Evolutionary conservation across 2,329 filamentous ascomycete genomes (phyloP), one percentile per base, ranked within the genome.

Genomic region (Ophiocordyceps camponoti-saundersi): DNA sequence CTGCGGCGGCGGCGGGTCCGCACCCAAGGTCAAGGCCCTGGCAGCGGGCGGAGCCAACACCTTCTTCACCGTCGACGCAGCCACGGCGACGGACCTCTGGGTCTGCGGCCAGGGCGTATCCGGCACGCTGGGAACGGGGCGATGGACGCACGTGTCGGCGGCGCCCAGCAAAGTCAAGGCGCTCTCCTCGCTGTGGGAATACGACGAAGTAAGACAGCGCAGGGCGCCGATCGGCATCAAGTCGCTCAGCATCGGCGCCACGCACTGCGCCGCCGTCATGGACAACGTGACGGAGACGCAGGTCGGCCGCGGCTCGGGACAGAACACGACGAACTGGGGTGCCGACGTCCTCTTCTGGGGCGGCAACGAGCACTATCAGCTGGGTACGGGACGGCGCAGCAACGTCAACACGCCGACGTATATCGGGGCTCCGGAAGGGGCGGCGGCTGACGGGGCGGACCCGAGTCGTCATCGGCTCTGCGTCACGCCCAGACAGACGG

Each of bases 331-430:
- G 1, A 89, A 92, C 59, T 95, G 81, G 77, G 92, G 92, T 44
- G 79, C 83, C 5, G 92, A 96, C 60, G 80, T 89, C 29, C 62
- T 96, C 1, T 93, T 86, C 70, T 98, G 89, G 86, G 92, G 92
- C 51, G 87, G 87, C 46, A 98, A 96, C 57, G 89, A 96, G 66
- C 77, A 82, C 60, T 95, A 84, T 62, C 92, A 98, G 65, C 75
- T 98, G 23, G 92, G 92, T 13, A 95, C 84, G 1, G 89, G 92
- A 26, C 93, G 84, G 69, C 70, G 90, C 51, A 92, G 78, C 57
- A 96, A 96, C 58, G 59, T 84, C 11, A 76, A 77, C 46, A 71
- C 73, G 13, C 92, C 92, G 1, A 71, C 73, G 2, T 90, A 95
- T 59, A 87, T 95, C 46, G 77, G 79, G 30, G 82, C 86, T 15